These are phyloP conservation scores for Kitagawia praeruptora DNA, from an alignment of 129 eudicot genomes.

Conservation along the genomic window DNA sequence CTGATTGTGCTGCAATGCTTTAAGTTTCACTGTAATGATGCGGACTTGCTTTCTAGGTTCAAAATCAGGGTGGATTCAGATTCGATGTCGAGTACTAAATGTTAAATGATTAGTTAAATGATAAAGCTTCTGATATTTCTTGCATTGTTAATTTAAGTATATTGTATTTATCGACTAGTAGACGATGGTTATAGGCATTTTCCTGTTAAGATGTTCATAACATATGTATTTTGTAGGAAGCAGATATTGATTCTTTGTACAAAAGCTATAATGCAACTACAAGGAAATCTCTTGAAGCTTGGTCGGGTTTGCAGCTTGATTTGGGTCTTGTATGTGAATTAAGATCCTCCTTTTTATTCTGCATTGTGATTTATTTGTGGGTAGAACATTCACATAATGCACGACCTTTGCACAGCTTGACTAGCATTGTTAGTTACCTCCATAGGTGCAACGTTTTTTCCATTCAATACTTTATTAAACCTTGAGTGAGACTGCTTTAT, in stretches of 20 bases:
- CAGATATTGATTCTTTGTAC: constrained; percentile 57
- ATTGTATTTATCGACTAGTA: neutral
- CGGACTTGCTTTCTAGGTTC: neutral
- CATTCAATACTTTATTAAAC: neutral
- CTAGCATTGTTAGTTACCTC: neutral
- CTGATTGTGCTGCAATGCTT: neutral
- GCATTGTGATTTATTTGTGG: neutral
- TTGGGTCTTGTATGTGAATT: constrained; percentile 69
- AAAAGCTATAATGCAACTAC: constrained; percentile 67
- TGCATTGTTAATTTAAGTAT: neutral
- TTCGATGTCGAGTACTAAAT: neutral
- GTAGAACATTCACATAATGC: neutral
- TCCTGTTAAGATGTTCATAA: neutral
- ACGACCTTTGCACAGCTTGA: neutral
- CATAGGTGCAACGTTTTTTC: neutral
- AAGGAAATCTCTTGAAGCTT: constrained; percentile 86
- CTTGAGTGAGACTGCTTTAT: neutral
- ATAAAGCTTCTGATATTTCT: neutral
- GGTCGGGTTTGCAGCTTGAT: constrained; percentile 80
- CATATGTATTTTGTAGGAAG: constrained; percentile 43
- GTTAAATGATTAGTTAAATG: neutral
- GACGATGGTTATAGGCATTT: too few species aligned
- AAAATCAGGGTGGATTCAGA: neutral
- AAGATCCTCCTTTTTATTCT: neutral
- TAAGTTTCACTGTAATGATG: neutral